Evolutionary conservation across 2,329 filamentous ascomycete genomes (phyloP).

Genomic region (Fusarium sp.): DNA sequence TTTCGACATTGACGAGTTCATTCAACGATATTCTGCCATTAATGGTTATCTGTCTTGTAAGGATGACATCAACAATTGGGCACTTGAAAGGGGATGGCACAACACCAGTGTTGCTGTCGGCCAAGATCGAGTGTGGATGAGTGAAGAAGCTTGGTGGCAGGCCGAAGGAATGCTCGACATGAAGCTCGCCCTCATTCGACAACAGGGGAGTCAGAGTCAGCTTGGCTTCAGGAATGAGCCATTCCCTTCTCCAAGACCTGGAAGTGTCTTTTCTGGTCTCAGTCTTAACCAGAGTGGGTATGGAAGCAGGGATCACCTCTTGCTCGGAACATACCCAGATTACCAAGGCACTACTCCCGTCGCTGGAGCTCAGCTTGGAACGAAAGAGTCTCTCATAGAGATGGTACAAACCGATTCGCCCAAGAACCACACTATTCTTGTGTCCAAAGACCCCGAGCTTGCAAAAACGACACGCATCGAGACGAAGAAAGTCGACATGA

Average conservation of each 20-base stretch:
- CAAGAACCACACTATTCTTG: neutral
- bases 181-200: conserved; percentile 66
- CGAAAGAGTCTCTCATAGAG: neutral
- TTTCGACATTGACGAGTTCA: conserved; percentile 95
- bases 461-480: conserved; percentile 79
- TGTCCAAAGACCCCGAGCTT: conserved; percentile 71
- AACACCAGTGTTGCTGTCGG: conserved; percentile 95
- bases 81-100: conserved; percentile 95
- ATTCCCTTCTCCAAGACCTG: conserved; percentile 60
- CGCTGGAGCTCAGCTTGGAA: neutral
- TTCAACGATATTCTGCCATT: conserved; percentile 73
- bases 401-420: neutral
- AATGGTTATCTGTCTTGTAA: conserved; percentile 88
- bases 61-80: conserved; percentile 93
- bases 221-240: conserved; percentile 64
- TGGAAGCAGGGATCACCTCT: conserved; percentile 74
- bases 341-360: neutral
- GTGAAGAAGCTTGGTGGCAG: conserved; percentile 96
- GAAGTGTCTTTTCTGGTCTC: conserved; percentile 45
- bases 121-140: conserved; percentile 92
- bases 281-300: conserved; percentile 67
- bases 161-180: conserved; percentile 95
- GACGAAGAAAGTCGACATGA: conserved; percentile 67
- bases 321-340: neutral
- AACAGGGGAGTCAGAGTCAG: conserved; percentile 56